phyloP scores from a whole-genome alignment of 768 basidiomycete genomes.

The Leccinum uliginosum region DNA sequence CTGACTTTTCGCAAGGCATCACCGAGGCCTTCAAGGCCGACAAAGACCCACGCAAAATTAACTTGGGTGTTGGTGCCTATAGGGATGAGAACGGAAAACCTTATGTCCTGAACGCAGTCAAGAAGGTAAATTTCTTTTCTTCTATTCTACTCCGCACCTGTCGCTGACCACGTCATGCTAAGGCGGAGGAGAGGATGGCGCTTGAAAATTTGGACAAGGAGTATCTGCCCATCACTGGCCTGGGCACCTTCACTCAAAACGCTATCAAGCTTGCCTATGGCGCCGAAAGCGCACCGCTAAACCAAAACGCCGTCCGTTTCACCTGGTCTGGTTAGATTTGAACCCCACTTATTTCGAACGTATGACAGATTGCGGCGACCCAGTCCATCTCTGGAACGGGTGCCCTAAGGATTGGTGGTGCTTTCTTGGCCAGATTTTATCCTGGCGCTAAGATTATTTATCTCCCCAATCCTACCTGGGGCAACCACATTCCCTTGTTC shows the following conservation, averaged over 20 bases:
- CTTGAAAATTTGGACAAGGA: constrained; percentile 81
- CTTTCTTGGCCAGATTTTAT: constrained; percentile 87
- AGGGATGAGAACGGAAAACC: constrained; percentile 94
- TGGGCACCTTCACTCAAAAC: constrained; percentile 77
- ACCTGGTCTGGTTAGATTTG: not conserved
- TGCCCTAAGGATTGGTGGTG: constrained; percentile 91
- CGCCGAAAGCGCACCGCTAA: constrained; percentile 66
- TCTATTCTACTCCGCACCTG: not conserved
- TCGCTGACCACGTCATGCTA: constrained; percentile 2
- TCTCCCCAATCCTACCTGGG: constrained; percentile 93
- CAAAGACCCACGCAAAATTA: constrained; percentile 88
- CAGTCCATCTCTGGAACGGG: constrained; percentile 98
- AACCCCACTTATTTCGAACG: not conserved
- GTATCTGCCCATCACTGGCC: constrained; percentile 93
- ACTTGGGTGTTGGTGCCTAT: constrained; percentile 96
- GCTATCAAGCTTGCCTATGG: constrained; percentile 93
- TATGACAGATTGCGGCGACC: constrained; percentile 69
- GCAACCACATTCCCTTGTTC: constrained; percentile 93
- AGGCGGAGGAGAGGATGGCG: constrained; percentile 77
- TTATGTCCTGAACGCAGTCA: constrained; percentile 84
- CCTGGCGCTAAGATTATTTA: constrained; percentile 85
- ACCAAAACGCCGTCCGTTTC: constrained; percentile 62
- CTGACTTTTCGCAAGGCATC: constrained; percentile 51
- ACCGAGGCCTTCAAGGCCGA: constrained; percentile 97
- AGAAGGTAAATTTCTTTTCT: constrained; percentile 52